These are phyloP conservation scores for Monsonia emarginata DNA, from an alignment of 441 rosid genomes.

Conservation along the genomic window DNA sequence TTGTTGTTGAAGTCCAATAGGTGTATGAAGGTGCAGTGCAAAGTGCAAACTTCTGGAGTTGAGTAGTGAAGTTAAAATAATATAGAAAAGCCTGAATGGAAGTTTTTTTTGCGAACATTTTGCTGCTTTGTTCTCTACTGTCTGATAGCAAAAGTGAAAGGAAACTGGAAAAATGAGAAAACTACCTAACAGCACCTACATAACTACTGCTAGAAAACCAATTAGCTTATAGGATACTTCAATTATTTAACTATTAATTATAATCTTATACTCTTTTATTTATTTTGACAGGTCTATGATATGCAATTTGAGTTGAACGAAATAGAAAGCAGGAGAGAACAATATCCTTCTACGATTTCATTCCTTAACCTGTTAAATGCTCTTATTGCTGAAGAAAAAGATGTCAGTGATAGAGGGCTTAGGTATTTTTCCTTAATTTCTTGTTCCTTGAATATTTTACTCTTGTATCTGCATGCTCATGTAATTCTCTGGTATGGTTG, in stretches of 20 bases:
- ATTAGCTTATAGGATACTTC: background rate
- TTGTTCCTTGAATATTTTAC: slow-evolving; percentile 14
- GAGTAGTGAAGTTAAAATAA: background rate
- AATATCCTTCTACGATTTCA: slow-evolving; percentile 85
- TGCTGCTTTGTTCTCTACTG: background rate
- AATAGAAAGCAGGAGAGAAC: slow-evolving; percentile 91
- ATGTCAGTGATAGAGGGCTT: slow-evolving; percentile 73
- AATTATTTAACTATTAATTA: background rate
- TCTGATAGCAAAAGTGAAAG: background rate
- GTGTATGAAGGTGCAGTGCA: background rate
- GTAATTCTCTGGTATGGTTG: slow-evolving; percentile 22
- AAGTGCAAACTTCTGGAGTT: background rate
- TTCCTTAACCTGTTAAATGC: slow-evolving; percentile 77
- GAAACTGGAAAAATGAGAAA: background rate
- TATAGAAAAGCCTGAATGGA: background rate
- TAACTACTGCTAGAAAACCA: background rate
- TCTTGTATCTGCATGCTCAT: slow-evolving; percentile 19
- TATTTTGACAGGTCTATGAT: slow-evolving; percentile 61
- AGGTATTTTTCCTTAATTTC: slow-evolving; percentile 43
- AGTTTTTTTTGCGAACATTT: background rate
- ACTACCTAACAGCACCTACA: background rate
- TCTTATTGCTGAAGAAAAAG: slow-evolving; percentile 85
- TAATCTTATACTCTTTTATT: background rate
- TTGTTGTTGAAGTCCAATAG: background rate
- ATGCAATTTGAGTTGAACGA: slow-evolving; percentile 98